Evolutionary conservation across 192 early-diverging fungal species (phyloP), one percentile per base, ranked within the genome.

Genomic region (Rhizophagus prolifer): DNA sequence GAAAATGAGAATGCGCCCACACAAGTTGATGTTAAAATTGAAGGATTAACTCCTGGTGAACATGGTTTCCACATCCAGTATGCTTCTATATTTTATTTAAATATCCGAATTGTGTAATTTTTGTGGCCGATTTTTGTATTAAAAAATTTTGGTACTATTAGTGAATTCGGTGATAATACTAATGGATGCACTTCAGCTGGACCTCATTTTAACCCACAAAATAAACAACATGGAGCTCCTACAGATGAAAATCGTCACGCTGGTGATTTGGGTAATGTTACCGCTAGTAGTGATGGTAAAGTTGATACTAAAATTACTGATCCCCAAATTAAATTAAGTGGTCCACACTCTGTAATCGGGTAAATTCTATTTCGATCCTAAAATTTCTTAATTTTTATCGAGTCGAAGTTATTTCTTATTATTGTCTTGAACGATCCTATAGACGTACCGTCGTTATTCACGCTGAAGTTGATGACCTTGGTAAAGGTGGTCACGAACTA

Each of bases 41-140:
- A 77, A 44, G 93, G 92, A 47, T 86, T 96, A 63, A 77, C 78
- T 6, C 84, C 90, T 30, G 94, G 93, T 66, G 81, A 88, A 67
- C 94, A 95, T 85, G 95, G 95, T 64, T 94, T 96, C 93, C 95
- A 96, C 82, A 78, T 96, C 72, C 95, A 96, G 83, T 84, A 82
- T 74, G 83, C 58, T 36, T 54, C 1, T 28, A 21, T 19, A 65
- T 66, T 14, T 34, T 28, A 60, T 75, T 12, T 28, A 38, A 34
- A 58, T n/a, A n/a, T 41, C 23, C 23, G 3, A 14, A 19, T 23
- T 14, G 8, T 38, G 3, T 13, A 12, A 23, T 21, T 72, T 3
- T 72, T 4, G 9, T 50, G 16, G 47, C n/a, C 13, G 9, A 54
- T 79, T 30, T n/a, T 41, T 23, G 38, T 25, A 2, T 46, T 38